These are phyloP conservation scores for Trichoderma sp. DNA, from an alignment of 2,329 filamentous ascomycete species.

Conservation along the genomic window DNA sequence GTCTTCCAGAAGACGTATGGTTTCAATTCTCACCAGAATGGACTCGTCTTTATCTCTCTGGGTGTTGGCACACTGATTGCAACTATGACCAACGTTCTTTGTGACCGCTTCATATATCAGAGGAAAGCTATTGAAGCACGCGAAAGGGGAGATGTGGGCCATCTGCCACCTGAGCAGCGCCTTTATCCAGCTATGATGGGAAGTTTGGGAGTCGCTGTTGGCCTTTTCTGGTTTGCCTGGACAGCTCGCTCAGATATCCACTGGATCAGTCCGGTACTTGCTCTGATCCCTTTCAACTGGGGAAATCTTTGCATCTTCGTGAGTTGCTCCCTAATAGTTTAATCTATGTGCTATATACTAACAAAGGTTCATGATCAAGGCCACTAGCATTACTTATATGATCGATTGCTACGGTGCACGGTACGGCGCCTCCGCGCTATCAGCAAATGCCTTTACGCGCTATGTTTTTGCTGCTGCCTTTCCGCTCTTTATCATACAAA, in stretches of 20 bases:
- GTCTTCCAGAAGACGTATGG: slow-evolving; percentile 21
- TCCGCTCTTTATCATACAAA: slow-evolving; percentile 41
- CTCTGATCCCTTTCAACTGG: slow-evolving; percentile 23
- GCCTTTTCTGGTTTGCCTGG: slow-evolving; percentile 26
- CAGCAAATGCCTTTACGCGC: slow-evolving; percentile 44
- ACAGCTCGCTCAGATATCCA: not conserved
- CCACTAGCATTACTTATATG: slow-evolving; percentile 22
- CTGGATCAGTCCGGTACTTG: slow-evolving; percentile 23
- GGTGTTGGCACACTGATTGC: slow-evolving; percentile 19
- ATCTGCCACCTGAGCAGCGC: slow-evolving; percentile 22
- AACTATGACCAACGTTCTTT: slow-evolving; percentile 7
- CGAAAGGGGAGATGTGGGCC: not conserved
- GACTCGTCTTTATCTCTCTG: slow-evolving; percentile 23
- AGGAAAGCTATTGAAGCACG: not conserved
- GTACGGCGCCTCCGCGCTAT: slow-evolving; percentile 26
- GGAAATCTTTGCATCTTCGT: slow-evolving; percentile 19
- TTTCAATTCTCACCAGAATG: slow-evolving; percentile 19
- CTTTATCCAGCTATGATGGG: slow-evolving; percentile 24
- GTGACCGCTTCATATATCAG: slow-evolving; percentile 18
- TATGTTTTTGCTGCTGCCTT: slow-evolving; percentile 42
- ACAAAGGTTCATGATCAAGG: not conserved
- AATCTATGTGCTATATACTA: not conserved
- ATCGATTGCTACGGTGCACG: slow-evolving; percentile 23
- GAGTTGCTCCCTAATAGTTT: not conserved
- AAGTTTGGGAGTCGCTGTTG: slow-evolving; percentile 20